A percentile compares a stretch with the other conserved stretches of the same genome.
phyloP scores from a whole-genome alignment of 2,329 filamentous ascomycete species.

The Diaporthe aspalathi region DNA sequence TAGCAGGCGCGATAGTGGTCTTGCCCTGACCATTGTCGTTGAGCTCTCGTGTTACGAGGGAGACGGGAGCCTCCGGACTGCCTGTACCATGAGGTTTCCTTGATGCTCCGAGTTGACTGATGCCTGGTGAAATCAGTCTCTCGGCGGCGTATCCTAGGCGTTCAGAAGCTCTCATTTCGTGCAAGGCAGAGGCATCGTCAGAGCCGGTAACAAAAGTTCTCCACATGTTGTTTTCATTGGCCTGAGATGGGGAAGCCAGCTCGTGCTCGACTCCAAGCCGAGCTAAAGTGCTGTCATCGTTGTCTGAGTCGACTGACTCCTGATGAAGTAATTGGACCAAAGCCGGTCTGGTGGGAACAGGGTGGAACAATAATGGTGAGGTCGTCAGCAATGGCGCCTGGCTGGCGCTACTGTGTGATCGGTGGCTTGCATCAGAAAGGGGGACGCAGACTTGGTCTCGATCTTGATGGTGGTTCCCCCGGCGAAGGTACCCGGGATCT shows the following conservation, averaged over 20 bases:
- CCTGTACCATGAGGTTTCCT: not conserved
- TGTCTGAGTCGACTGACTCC: constrained; percentile 38
- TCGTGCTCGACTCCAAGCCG: constrained; percentile 41
- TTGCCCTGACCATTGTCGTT: not conserved
- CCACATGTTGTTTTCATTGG: constrained; percentile 45
- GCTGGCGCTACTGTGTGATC: constrained; percentile 11
- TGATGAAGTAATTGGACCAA: constrained; percentile 26
- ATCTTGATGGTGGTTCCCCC: not conserved
- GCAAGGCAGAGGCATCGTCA: constrained; percentile 33
- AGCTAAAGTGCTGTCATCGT: constrained; percentile 43
- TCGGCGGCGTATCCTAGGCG: not conserved
- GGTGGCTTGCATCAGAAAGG: not conserved
- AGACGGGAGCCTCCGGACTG: not conserved
- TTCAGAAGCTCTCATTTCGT: not conserved
- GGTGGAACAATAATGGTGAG: constrained; percentile 39
- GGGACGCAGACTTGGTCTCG: not conserved
- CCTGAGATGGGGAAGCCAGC: constrained; percentile 41
- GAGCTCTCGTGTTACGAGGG: not conserved
- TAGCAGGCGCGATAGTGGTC: not conserved
- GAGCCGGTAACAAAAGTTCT: constrained; percentile 40
- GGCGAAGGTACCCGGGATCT: not conserved
- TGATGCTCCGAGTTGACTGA: constrained; percentile 28
- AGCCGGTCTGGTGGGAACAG: constrained; percentile 40
- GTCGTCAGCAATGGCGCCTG: constrained; percentile 14
- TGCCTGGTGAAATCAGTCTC: constrained; percentile 30